Evolutionary conservation across 768 basidiomycete genomes (phyloP), one percentile per base, ranked within the genome.

Genomic region (Amanita phalloides): DNA sequence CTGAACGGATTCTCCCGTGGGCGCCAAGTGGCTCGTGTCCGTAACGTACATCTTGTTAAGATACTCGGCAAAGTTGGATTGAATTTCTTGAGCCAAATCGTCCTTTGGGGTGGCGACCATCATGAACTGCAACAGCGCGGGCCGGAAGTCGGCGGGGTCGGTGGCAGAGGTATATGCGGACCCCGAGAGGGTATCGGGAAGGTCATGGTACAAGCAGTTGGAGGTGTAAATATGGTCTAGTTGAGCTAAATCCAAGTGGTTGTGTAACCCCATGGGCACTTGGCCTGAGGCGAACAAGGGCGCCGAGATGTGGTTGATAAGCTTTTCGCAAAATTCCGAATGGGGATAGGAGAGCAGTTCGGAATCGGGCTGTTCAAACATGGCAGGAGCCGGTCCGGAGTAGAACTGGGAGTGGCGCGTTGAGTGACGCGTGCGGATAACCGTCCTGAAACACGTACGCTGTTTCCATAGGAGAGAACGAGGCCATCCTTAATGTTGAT

Each of bases 401-500:
- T 80, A 90, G 76, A 94, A 93, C 88, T 90, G 52, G 5, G 39
- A 53, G 30, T 30, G 30, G 30, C 42, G 17, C 17, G 23, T 23
- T 41, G 8, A 23, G 33, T 32, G 10, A 51, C 20, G 14, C 37
- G 26, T 8, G 23, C n/a, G 8, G 1, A 13, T 32, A 13, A 6
- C 39, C 0, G 13, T n/a, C 42, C 13, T n/a, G 13, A 36, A 53
- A 14, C 74, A 28, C 51, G 11, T 84, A 55, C 58, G 90, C 89
- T 56, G 63, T 85, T 86, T 42, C 93, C 93, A 59, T 84, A 90
- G 1, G 90, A 93, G 44, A 97, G 61, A 17, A 98, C 77, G 58
- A 76, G 68, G 41, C 90, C 92, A 50, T 87, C 78, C 67, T 84
- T 84, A 66, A 97, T 73, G 71, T 97, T 96, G 62, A 99, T 68